Evolutionary conservation across 148 eudicot species (phyloP), one percentile per base, ranked within the genome.

Genomic region (Simmondsia chinensis): DNA sequence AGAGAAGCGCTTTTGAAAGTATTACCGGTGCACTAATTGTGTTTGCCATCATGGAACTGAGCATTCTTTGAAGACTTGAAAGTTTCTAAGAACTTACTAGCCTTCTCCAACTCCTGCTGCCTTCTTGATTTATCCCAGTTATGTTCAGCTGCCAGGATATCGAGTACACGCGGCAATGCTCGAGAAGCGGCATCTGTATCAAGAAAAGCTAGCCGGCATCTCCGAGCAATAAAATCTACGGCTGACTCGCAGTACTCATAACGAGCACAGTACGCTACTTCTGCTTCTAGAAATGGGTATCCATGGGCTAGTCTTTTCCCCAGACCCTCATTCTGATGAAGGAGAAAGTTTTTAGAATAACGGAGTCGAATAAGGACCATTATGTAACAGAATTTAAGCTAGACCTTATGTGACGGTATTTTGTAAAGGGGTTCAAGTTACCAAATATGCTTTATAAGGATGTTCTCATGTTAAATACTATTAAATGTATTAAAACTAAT

Each of bases 261-360:
- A 20, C 97, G 69, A 28, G 97, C 97, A 72, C 94, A 81, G 66
- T 85, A 91, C 51, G 97, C 97, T 48, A 91, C 97, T 64, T 91
- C 97, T 9, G 97, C 97, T 76, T 91, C 97, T 36, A 91, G 65
- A 43, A 64, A 79, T 12, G 97, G 95, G 64, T 91, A 91, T 53
- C 97, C 97, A 61, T 91, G 97, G 20, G 97, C 95, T 46, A 91
- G 94, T 45, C 95, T 80, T 69, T 91, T 91, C 33, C 97, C 97
- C 64, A 91, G 61, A 55, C 74, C 74, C 75, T 91, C 97, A 72
- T 85, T 74, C 97, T 91, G 56, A 19, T 40, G 9, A 20, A 19
- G 5, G 6, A 31, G 23, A 31, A 41, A n/a, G n/a, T n/a, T n/a
- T n/a, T n/a, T n/a, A n/a, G n/a, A n/a, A n/a, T n/a, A n/a, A n/a